Evolutionary conservation across 495 filamentous ascomycete species (phyloP).

Genomic region (Podospora anserina): DNA sequence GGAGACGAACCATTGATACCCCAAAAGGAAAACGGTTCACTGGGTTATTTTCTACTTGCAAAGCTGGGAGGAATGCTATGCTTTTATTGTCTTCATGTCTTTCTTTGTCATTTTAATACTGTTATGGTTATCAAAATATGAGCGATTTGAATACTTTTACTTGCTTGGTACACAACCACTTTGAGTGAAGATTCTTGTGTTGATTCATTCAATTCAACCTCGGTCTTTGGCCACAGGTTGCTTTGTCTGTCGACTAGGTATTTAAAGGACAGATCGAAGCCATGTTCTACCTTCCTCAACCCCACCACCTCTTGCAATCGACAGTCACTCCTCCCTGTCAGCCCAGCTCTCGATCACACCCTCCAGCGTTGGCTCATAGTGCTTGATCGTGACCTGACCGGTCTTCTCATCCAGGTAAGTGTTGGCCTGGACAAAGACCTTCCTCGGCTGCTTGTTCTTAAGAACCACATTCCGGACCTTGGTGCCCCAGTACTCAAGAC

Average conservation of each 20-base stretch:
- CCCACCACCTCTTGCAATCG: not conserved
- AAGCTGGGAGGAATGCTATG: not conserved
- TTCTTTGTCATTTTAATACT: not conserved
- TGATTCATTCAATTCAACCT: not conserved
- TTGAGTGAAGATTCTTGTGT: not conserved
- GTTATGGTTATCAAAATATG: not conserved
- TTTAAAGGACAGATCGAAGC: not conserved
- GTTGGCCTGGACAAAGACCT: constrained; percentile 95
- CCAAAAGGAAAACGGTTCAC: not conserved
- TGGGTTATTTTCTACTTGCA: not conserved
- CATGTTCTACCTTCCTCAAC: not conserved
- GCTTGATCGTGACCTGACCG: constrained; percentile 72
- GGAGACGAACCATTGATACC: not conserved
- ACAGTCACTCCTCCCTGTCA: constrained; percentile 61
- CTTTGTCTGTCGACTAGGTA: not conserved
- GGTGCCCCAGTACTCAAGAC: constrained; percentile 72
- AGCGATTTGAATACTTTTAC: not conserved
- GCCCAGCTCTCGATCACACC: constrained; percentile 90
- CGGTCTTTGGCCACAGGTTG: not conserved
- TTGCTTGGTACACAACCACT: not conserved
- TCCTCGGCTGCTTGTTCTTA: constrained; percentile 82
- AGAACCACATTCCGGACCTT: constrained; percentile 76
- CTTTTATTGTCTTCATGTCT: not conserved
- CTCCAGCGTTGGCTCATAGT: constrained; percentile 83
- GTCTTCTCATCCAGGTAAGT: constrained; percentile 64